Percentiles rank a stretch among this genome's conserved stretches.
These are phyloP conservation scores for Penicillium pancosmium DNA, from an alignment of 495 filamentous ascomycete genomes.

Conservation along the genomic window DNA sequence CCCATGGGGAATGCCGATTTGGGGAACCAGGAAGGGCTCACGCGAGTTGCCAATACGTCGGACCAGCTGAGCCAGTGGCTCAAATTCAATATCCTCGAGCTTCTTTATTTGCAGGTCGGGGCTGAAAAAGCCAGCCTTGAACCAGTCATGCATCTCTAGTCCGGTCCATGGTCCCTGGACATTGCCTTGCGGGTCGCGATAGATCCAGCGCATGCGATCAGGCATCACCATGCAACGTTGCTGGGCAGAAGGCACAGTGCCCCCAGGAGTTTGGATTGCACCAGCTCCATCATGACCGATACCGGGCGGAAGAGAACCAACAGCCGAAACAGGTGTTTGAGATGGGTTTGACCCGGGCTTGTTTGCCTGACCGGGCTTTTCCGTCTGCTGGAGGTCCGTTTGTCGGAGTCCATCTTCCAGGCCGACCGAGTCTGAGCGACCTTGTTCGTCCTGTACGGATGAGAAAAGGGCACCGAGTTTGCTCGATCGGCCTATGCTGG, in stretches of 20 bases:
- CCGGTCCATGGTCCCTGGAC: slow-evolving; percentile 95
- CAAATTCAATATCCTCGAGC: slow-evolving; percentile 88
- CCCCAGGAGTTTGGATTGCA: slow-evolving; percentile 37
- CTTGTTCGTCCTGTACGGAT: slow-evolving; percentile 76
- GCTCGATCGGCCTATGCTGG: slow-evolving; percentile 70
- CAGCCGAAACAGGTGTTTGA: slow-evolving; percentile 45
- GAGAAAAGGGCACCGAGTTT: slow-evolving; percentile 90
- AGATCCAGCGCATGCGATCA: slow-evolving; percentile 97
- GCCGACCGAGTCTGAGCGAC: slow-evolving; percentile 54
- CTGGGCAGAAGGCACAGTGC: slow-evolving; percentile 68
- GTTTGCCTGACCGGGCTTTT: slow-evolving; percentile 32
- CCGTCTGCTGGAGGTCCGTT: slow-evolving; percentile 28
- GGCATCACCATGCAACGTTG: slow-evolving; percentile 98
- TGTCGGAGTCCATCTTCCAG: slow-evolving; percentile 44
- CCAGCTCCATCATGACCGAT: slow-evolving; percentile 33
- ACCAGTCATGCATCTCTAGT: slow-evolving; percentile 99
- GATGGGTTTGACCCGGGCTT: slow-evolving; percentile 41
- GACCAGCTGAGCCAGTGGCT: slow-evolving; percentile 94
- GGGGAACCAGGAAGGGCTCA: slow-evolving; percentile 95
- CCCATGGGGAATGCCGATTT: slow-evolving; percentile 91
- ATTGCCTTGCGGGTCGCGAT: slow-evolving; percentile 88
- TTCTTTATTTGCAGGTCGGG: slow-evolving; percentile 93
- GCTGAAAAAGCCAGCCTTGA: slow-evolving; percentile 97
- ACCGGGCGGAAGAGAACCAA: slow-evolving; percentile 44
- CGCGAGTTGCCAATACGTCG: slow-evolving; percentile 95